Base-by-base conservation (phyloP, 139 green algal species). In the Limnomonas spitsbergensis region DNA sequence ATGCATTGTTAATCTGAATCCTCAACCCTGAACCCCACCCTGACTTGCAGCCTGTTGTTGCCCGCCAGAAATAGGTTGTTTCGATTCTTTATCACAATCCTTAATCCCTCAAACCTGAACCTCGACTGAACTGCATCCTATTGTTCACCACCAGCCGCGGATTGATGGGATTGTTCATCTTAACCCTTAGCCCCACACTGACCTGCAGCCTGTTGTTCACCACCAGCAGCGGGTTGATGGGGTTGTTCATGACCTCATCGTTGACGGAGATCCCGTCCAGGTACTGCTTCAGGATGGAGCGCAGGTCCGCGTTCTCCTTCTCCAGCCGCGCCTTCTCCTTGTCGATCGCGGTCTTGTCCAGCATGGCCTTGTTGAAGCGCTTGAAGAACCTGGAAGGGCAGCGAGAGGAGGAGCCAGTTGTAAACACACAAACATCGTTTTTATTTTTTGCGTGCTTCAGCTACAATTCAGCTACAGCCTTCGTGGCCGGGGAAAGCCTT, bases 101-200 rank as follows among this genome's bases (percentile, higher is more conserved):
- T n/a, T n/a, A n/a, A n/a, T n/a, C n/a, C n/a, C n/a, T n/a, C n/a
- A n/a, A n/a, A n/a, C n/a, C n/a, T n/a, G n/a, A n/a, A n/a, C n/a
- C n/a, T n/a, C n/a, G 81, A 3, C 82, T 90, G 69, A 90, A 61
- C 86, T 94, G 91, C 84, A 95, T 80, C 20, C 88, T 79, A 37
- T 93, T 80, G 81, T 97, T 97, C 71, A 97, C 88, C 14, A 97
- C 86, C 69, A 97, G 76, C 31, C 97, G 89, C 53, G 92, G 90
- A 88, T 95, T 97, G 52, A 88, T 78, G 24, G 93, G 92, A 76
- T 92, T 91, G 76, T 95, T 91, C 61, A 97, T n/a, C n/a, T n/a
- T n/a, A n/a, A n/a, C n/a, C n/a, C n/a, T n/a, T n/a, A n/a, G n/a
- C n/a, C n/a, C n/a, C n/a, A n/a, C n/a, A n/a, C n/a, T n/a, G n/a